Base-by-base conservation (phyloP, 208 protist genomes). In the Wallacemonas sp. region DNA sequence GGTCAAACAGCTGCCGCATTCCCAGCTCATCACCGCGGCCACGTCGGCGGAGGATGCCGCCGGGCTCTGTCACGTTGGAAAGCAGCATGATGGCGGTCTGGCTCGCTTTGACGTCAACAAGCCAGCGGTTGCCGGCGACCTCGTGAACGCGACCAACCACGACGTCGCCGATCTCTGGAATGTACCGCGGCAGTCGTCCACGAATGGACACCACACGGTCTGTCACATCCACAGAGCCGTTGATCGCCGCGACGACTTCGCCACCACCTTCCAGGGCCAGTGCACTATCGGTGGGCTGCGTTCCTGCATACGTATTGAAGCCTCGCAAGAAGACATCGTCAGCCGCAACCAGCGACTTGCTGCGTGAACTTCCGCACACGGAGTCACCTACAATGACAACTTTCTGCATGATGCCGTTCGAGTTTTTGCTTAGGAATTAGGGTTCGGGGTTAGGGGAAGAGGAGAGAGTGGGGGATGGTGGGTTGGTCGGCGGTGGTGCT, bases 91-190 rank as follows among this genome's bases (percentile, higher is more conserved):
- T 77, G 0, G 88, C 97, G 4, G 97, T 82, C 67, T 99, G 92
- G 23, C 83, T 74, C 8, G 88, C 74, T 36, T 97, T 93, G 32
- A 98, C 81, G 75, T 99, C 98, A 0, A 99, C 89, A 28, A 89
- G 94, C 98, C 98, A 99, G 14, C 89, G 79, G 42, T 98, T 98
- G 10, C 90, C 84, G 44, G 72, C 50, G 0, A 99, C 91, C 54
- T 98, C 88, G 4, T 82, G 76, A 38, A 99, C 82, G 12, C 98
- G 76, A 1, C 97, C 97, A 12, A 99, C 95, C 2, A 99, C 89
- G 22, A 99, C 95, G 76, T 99, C 98, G 3, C 98, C 98, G 26
- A 99, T 91, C 61, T 99, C 98, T 5, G 97, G 94, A 14, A 80
- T 69, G 59, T 99, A 99, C 8, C 95, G 73, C 0, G 89, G 72